These are phyloP conservation scores for Sporothrix schenckii DNA, from an alignment of 2,329 filamentous ascomycete genomes.

Conservation along the genomic window DNA sequence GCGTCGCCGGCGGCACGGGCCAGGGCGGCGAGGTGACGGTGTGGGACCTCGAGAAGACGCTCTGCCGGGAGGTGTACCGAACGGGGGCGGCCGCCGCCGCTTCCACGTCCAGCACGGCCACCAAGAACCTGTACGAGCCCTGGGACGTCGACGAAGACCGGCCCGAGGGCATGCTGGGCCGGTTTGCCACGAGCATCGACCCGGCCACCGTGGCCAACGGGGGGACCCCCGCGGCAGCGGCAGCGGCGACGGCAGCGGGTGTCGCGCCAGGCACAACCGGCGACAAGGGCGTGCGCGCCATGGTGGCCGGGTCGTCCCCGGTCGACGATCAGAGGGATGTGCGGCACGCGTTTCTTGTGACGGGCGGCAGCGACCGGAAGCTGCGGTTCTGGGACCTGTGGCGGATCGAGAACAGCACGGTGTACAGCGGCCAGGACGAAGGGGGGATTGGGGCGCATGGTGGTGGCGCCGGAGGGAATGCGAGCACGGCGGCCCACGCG, in stretches of 20 bases:
- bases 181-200: slow-evolving; percentile 77
- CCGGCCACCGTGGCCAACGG: slow-evolving; percentile 50
- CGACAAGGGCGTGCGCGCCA: slow-evolving; percentile 72
- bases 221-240: neutral
- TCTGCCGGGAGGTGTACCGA: slow-evolving; percentile 88
- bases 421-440: slow-evolving; percentile 81
- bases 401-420: slow-evolving; percentile 73
- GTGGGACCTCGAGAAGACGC: slow-evolving; percentile 90
- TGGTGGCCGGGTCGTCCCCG: slow-evolving; percentile 61
- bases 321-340: slow-evolving; percentile 64
- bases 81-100: slow-evolving; percentile 47
- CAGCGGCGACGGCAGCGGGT: too few species aligned
- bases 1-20: slow-evolving; percentile 83
- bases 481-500: too few species aligned
- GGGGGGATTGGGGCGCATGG: too few species aligned
- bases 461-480: too few species aligned
- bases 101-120: slow-evolving; percentile 51
- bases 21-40: slow-evolving; percentile 88
- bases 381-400: slow-evolving; percentile 92
- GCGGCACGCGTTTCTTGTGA: slow-evolving; percentile 81
- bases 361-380: slow-evolving; percentile 85
- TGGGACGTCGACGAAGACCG: slow-evolving; percentile 90
- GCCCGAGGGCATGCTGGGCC: slow-evolving; percentile 80
- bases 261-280: slow-evolving; percentile 31
- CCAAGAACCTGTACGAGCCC: slow-evolving; percentile 70